Percentiles rank a stretch among this genome's conserved stretches.
Conservation (phyloP, 2,329 filamentous ascomycete genomes). For the Aspergillus pseudoglaucus region DNA sequence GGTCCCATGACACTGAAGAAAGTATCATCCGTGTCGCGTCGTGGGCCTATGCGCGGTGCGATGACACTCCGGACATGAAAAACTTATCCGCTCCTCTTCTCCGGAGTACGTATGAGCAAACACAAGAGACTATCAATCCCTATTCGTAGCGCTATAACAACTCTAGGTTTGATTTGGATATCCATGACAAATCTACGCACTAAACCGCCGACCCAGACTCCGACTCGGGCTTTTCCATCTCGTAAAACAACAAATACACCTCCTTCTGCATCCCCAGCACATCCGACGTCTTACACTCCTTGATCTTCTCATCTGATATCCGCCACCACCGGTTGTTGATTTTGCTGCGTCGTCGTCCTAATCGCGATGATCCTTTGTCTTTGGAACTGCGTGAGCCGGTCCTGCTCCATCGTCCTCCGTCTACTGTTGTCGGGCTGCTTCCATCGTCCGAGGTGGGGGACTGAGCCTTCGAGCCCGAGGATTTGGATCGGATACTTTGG, state of each 20-base stretch:
- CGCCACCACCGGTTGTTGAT: constrained; percentile 84
- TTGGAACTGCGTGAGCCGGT: not conserved
- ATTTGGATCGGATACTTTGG: constrained; percentile 25
- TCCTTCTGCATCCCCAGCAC: constrained; percentile 91
- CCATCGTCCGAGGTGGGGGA: constrained; percentile 16
- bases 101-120: too few species aligned
- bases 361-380: not conserved
- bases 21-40: too few species aligned
- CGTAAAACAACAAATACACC: constrained; percentile 94
- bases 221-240: constrained; percentile 55
- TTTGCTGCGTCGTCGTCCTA: constrained; percentile 54
- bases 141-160: too few species aligned
- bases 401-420: constrained; percentile 19
- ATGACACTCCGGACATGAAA: too few species aligned
- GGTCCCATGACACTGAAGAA: too few species aligned
- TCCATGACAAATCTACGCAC: too few species aligned
- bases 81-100: too few species aligned
- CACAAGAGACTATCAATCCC: too few species aligned
- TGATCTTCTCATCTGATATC: constrained; percentile 94
- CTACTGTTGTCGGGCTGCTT: constrained; percentile 19
- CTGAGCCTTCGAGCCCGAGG: constrained; percentile 18
- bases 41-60: too few species aligned
- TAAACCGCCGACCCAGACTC: not conserved
- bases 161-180: too few species aligned
- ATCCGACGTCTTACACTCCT: constrained; percentile 86